Evolutionary conservation across 2,329 filamentous ascomycete genomes (phyloP).

Genomic region (Neonectria coccinea): DNA sequence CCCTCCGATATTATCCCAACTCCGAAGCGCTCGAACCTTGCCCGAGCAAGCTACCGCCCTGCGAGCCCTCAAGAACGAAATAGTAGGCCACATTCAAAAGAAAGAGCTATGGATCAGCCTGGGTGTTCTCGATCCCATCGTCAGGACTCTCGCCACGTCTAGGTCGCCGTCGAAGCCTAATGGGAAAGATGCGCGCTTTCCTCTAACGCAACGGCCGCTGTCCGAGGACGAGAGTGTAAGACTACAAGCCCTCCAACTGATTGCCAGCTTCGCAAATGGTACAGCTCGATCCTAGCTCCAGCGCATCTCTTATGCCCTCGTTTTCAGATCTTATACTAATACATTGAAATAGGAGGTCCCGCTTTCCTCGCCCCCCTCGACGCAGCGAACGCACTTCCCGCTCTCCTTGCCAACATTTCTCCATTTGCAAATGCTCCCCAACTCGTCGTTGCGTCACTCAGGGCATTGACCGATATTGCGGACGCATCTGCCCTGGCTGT

Average conservation of each 20-base stretch:
- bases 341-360: slow-evolving; percentile 72
- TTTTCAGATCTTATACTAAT: slow-evolving; percentile 28
- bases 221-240: slow-evolving; percentile 75
- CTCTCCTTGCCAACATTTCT: slow-evolving; percentile 78
- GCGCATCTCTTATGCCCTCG: not conserved
- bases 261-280: slow-evolving; percentile 89
- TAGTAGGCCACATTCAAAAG: slow-evolving; percentile 87
- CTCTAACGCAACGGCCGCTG: slow-evolving; percentile 53
- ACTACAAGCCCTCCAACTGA: slow-evolving; percentile 84
- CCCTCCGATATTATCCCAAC: slow-evolving; percentile 66
- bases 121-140: slow-evolving; percentile 73
- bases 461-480: slow-evolving; percentile 77
- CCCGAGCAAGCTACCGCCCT: slow-evolving; percentile 71
- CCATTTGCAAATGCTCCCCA: slow-evolving; percentile 72
- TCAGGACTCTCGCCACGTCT: slow-evolving; percentile 57
- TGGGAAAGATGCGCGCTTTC: slow-evolving; percentile 54
- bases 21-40: slow-evolving; percentile 65
- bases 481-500: slow-evolving; percentile 71
- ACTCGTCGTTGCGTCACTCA: slow-evolving; percentile 79
- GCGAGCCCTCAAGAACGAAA: slow-evolving; percentile 84
- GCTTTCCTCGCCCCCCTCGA: slow-evolving; percentile 82
- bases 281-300: slow-evolving; percentile 44
- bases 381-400: slow-evolving; percentile 73
- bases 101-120: slow-evolving; percentile 83
- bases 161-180: slow-evolving; percentile 50